A percentile compares a stretch with the other conserved stretches of the same genome.
Evolutionary conservation across 2,329 filamentous ascomycete genomes (phyloP).

Genomic region (Epichloe gansuensis): DNA sequence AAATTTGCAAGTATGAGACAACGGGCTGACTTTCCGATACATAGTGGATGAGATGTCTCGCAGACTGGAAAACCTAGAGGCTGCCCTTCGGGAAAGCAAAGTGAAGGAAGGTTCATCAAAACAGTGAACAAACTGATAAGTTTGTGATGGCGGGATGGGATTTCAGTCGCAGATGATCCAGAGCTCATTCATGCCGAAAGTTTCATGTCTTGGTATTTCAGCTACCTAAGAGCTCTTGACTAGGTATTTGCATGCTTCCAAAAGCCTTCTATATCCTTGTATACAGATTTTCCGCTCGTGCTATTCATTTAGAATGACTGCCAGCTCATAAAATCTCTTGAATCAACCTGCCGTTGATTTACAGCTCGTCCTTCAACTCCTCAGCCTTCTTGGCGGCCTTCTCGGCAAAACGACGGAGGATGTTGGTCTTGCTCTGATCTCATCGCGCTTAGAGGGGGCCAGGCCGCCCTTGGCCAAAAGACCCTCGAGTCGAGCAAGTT

Average conservation of each 20-base stretch:
- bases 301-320: background rate
- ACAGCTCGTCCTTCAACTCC: slow-evolving; percentile 37
- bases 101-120: slow-evolving; percentile 30
- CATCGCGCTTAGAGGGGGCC: slow-evolving; percentile 75
- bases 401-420: slow-evolving; percentile 64
- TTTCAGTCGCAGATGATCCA: background rate
- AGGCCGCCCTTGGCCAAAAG: slow-evolving; percentile 80
- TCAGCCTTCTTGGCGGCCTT: slow-evolving; percentile 39
- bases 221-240: background rate
- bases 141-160: no score
- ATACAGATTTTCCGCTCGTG: background rate
- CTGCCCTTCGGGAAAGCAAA: slow-evolving; percentile 51
- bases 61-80: slow-evolving; percentile 71
- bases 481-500: slow-evolving; percentile 66
- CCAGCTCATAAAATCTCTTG: background rate
- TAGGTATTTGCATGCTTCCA: background rate
- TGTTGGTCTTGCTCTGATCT: slow-evolving; percentile 81
- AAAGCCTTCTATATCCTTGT: background rate
- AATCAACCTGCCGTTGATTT: slow-evolving; percentile 17
- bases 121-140: slow-evolving; percentile 9
- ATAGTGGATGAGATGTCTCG: slow-evolving; percentile 90
- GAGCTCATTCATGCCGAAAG: no score
- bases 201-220: background rate
- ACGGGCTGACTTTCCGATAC: slow-evolving; percentile 8
- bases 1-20: background rate